Evolutionary conservation across 2,329 filamentous ascomycete genomes (phyloP).

Genomic region (Fonsecaea nubica): DNA sequence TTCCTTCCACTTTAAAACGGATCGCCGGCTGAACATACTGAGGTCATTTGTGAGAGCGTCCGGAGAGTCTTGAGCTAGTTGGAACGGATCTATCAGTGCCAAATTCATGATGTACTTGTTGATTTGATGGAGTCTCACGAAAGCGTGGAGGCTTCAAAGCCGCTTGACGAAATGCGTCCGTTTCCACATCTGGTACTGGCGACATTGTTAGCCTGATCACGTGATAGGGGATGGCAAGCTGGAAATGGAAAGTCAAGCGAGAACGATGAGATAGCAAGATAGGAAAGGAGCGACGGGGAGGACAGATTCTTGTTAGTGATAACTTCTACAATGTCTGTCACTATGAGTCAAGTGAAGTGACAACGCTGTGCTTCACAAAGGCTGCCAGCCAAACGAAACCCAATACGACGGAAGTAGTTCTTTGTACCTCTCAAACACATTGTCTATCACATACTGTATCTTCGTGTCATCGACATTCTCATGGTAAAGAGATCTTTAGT

Average conservation of each 20-base stretch:
- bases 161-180: constrained; percentile 10
- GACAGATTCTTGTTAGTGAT: not conserved
- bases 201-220: not conserved
- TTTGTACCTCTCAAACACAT: not conserved
- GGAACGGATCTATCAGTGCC: constrained; percentile 73
- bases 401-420: not conserved
- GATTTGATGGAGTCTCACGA: constrained; percentile 5
- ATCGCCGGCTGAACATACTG: constrained; percentile 58
- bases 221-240: not conserved
- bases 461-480: not conserved
- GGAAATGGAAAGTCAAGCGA: not conserved
- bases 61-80: constrained; percentile 81
- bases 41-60: constrained; percentile 88
- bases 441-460: not conserved
- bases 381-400: not conserved
- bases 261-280: not conserved
- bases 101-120: constrained; percentile 65
- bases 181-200: not conserved
- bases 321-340: not conserved
- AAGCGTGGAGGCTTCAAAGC: constrained; percentile 8
- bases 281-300: not conserved
- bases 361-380: not conserved
- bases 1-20: not conserved
- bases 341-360: not conserved
- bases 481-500: not conserved